phyloP scores from a whole-genome alignment of 179 eudicot genomes.

The Camellia oleifera region DNA sequence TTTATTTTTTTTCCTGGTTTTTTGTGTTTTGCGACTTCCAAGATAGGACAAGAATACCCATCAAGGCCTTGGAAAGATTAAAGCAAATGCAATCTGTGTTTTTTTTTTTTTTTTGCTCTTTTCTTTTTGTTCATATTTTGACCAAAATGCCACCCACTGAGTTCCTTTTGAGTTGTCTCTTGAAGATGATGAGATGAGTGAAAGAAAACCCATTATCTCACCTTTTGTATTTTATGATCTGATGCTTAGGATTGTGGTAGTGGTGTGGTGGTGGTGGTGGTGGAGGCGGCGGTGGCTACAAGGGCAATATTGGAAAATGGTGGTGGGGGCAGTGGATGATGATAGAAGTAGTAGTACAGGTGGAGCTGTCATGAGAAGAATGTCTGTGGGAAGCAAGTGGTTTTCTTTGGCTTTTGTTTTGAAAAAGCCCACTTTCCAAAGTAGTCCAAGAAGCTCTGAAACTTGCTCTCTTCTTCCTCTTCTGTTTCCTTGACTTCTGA shows the following conservation, averaged over 20 bases:
- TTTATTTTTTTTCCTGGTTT: neutral
- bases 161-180: neutral
- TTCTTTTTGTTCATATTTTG: neutral
- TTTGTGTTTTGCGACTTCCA: neutral
- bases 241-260: neutral
- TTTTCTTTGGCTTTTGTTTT: neutral
- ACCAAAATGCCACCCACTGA: conserved; percentile 10
- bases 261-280: conserved; percentile 4
- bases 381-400: neutral
- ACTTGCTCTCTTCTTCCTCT: neutral
- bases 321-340: neutral
- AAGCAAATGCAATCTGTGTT: neutral
- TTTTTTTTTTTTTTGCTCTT: neutral
- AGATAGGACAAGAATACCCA: conserved; percentile 13
- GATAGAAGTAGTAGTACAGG: neutral
- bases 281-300: neutral
- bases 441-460: conserved; percentile 5
- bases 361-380: neutral
- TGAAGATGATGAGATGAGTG: neutral
- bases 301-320: neutral
- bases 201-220: conserved; percentile 14
- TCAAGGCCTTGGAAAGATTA: conserved; percentile 1
- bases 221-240: neutral
- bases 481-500: neutral
- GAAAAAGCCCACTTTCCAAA: conserved; percentile 19